Conservation (phyloP, 2,329 filamentous ascomycete genomes). For the Aspergillus neotritici region DNA sequence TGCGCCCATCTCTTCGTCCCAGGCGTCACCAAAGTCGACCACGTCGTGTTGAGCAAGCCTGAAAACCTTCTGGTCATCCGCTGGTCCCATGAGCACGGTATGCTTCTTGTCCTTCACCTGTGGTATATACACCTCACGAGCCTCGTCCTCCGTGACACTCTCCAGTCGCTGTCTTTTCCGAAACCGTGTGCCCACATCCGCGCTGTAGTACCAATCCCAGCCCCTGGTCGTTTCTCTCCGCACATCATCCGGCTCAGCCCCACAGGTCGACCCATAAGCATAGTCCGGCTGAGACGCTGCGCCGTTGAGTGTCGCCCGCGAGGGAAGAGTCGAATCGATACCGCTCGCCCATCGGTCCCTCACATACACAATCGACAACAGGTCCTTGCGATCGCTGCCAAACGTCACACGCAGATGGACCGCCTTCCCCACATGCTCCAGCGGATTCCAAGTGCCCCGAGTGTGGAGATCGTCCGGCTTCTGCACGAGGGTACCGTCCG, state of each 20-base stretch:
- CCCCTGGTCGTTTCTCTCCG: slow-evolving; percentile 42
- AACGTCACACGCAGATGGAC: slow-evolving; percentile 47
- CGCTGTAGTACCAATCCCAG: slow-evolving; percentile 51
- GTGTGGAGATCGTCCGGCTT: slow-evolving; percentile 28
- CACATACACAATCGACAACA: slow-evolving; percentile 44
- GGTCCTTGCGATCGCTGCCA: slow-evolving; percentile 47
- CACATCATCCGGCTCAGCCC: slow-evolving; percentile 36
- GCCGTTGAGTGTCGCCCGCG: slow-evolving; percentile 33
- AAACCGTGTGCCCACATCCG: slow-evolving; percentile 39
- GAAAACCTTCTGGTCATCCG: slow-evolving; percentile 40
- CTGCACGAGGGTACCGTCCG: slow-evolving; percentile 16
- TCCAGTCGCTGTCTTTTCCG: slow-evolving; percentile 36
- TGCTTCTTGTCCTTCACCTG: slow-evolving; percentile 25
- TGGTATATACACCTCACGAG: slow-evolving; percentile 39
- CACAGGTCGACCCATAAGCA: slow-evolving; percentile 41
- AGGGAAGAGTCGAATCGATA: slow-evolving; percentile 48
- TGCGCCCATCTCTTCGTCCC: slow-evolving; percentile 22
- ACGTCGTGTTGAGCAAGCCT: slow-evolving; percentile 38
- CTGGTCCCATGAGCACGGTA: slow-evolving; percentile 49
- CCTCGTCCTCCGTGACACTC: slow-evolving; percentile 33
- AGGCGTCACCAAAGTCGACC: slow-evolving; percentile 45
- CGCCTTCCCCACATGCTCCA: slow-evolving; percentile 37
- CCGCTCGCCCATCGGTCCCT: slow-evolving; percentile 46
- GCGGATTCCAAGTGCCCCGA: slow-evolving; percentile 33
- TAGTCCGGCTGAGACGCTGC: slow-evolving; percentile 26